Evolutionary conservation across 208 protist genomes (phyloP).

Genomic region (Wallacemonas rigidus): DNA sequence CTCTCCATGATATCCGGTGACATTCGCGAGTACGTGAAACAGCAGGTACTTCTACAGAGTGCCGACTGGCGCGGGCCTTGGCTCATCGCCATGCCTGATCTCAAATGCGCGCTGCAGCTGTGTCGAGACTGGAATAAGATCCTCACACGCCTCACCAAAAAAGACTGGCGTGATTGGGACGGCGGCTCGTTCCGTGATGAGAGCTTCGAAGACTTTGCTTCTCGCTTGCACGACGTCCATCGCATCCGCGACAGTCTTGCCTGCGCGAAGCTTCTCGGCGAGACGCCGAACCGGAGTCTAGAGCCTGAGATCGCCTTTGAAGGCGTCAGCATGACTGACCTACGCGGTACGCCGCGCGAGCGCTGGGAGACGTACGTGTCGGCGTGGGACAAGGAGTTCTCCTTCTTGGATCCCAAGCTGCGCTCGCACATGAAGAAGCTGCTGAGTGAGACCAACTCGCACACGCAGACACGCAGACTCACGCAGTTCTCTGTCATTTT

Average conservation of each 20-base stretch:
- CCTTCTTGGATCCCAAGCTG: conserved; percentile 76
- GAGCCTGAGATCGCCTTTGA: conserved; percentile 81
- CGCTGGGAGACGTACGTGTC: conserved; percentile 61
- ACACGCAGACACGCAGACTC: conserved; percentile 43
- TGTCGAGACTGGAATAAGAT: conserved; percentile 75
- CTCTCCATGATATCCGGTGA: conserved; percentile 86
- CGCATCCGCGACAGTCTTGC: conserved; percentile 69
- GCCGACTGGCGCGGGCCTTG: conserved; percentile 80
- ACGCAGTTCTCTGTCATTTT: conserved; percentile 61
- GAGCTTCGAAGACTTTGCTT: conserved; percentile 61
- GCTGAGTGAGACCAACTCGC: conserved; percentile 31
- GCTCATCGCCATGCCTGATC: conserved; percentile 62
- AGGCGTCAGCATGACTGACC: conserved; percentile 63
- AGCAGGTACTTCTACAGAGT: conserved; percentile 68
- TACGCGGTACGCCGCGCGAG: conserved; percentile 33
- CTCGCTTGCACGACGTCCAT: conserved; percentile 66
- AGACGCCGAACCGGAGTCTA: conserved; percentile 46
- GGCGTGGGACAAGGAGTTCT: conserved; percentile 84
- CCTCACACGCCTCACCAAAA: conserved; percentile 38
- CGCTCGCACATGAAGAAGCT: conserved; percentile 61
- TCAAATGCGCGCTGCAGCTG: conserved; percentile 55
- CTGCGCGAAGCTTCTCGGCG: conserved; percentile 33
- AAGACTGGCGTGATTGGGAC: conserved; percentile 81
- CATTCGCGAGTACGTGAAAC: conserved; percentile 81
- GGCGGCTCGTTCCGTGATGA: conserved; percentile 74